phyloP scores from a whole-genome alignment of 2,329 filamentous ascomycete species.

The Cercospora sp. region DNA sequence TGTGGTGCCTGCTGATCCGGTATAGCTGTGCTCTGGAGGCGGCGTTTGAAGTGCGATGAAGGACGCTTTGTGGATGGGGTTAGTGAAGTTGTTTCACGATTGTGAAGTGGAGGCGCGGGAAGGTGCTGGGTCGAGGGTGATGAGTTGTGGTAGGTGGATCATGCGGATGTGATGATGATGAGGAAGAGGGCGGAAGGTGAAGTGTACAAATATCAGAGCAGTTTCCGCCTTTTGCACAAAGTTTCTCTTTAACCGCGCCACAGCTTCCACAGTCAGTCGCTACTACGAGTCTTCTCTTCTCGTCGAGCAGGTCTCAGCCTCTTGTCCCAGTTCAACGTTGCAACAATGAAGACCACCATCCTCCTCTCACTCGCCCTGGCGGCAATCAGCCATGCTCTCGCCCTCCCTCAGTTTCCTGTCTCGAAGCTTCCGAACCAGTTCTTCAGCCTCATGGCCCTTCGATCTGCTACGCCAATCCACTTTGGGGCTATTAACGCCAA shows the following conservation, averaged over 20 bases:
- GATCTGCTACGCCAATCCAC: constrained; percentile 34
- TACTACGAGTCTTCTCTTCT: not conserved
- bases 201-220: constrained; percentile 2
- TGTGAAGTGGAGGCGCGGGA: not conserved
- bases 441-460: constrained; percentile 33
- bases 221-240: not conserved
- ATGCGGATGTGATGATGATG: not conserved
- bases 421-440: constrained; percentile 23
- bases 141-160: too few relatives aligned
- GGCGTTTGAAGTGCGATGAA: constrained; percentile 5
- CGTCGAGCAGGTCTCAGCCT: constrained; percentile 1
- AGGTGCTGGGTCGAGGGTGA: too few relatives aligned
- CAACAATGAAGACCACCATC: constrained; percentile 31
- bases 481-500: constrained; percentile 31
- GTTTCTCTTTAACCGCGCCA: not conserved
- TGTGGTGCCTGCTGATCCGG: constrained; percentile 4
- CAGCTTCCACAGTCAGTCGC: constrained; percentile 1
- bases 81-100: not conserved
- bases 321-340: not conserved
- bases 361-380: constrained; percentile 12
- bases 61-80: not conserved
- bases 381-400: constrained; percentile 21
- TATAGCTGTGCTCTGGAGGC: constrained; percentile 5
- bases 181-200: not conserved
- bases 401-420: constrained; percentile 1